Conservation (phyloP, 2,329 filamentous ascomycete species). For the Chrysoporthe puriensis region DNA sequence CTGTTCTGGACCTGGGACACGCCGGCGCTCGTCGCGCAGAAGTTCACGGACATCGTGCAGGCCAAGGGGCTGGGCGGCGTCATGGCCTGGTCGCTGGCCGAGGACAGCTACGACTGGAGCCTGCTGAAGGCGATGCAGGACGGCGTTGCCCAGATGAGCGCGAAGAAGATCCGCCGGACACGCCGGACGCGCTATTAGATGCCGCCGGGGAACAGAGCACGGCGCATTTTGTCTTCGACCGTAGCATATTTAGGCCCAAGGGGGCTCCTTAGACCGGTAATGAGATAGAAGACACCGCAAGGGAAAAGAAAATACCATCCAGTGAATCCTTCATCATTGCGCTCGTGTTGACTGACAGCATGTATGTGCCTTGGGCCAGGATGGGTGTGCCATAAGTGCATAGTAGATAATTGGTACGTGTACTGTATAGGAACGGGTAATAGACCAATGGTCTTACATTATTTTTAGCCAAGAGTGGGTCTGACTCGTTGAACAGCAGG, state of each 20-base stretch:
- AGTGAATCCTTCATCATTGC: background rate
- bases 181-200: conserved; percentile 20
- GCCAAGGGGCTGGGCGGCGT: conserved; percentile 51
- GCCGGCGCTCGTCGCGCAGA: conserved; percentile 48
- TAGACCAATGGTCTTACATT: background rate
- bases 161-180: conserved; percentile 5
- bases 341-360: no score
- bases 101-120: conserved; percentile 49
- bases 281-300: background rate
- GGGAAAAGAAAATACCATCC: background rate
- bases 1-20: conserved; percentile 63
- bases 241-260: background rate
- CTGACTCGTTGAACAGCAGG: no score
- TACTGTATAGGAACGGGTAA: background rate
- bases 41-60: conserved; percentile 50
- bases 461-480: background rate
- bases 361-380: no score
- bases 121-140: conserved; percentile 48
- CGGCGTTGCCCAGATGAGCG: conserved; percentile 30
- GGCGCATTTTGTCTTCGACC: background rate
- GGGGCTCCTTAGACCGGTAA: background rate
- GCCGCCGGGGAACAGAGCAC: background rate
- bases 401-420: no score
- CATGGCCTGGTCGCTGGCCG: conserved; percentile 57
- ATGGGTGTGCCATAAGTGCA: no score